Base-by-base conservation (phyloP, 73 alveolate genomes). In the Paramecium sexaurelia region DNA sequence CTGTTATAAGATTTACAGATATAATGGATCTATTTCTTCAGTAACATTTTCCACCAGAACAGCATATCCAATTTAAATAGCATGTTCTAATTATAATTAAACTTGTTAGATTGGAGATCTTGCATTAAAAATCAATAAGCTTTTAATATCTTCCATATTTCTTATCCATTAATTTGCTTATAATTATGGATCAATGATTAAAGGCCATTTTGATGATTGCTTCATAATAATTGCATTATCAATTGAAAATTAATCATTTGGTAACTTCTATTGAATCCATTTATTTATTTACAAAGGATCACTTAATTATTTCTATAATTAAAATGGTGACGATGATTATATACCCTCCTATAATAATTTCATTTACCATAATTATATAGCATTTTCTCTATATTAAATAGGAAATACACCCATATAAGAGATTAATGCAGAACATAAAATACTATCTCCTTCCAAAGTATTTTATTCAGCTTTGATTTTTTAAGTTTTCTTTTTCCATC, bases 361-460 rank as follows among this genome's bases (percentile, higher is more conserved):
- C 22, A 85, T 86, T 20, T 93, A 92, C 99, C 99, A 99, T 83
- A 92, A 94, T 71, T 91, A 93, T 45, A 98, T 96, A 13, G 98
- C 95, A 85, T 97, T 98, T 39, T 96, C 96, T 95, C 99, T 96
- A 95, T 99, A 98, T 15, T 96, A 87, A 55, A 95, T 87, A 7
- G 99, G 95, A 95, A 99, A 99, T 10, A 98, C 99, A 39, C 99
- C 99, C 51, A 99, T 94, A 93, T 99, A 99, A 57, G 99, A 99
- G 56, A 98, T 97, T 85, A 98, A 96, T 32, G 99, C 99, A 19
- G 99, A 96, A 56, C 99, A 94, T 7, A 99, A 95, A 91, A 99
- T 89, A 24, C 99, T 95, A 95, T 99, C 99, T 6, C 99, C 99
- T 35, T 96, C 97, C n/a, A 97, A 86, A 90, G 96, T 95, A 84